Conservation (phyloP, 2,329 filamentous ascomycete species). For the Nemania sp. region DNA sequence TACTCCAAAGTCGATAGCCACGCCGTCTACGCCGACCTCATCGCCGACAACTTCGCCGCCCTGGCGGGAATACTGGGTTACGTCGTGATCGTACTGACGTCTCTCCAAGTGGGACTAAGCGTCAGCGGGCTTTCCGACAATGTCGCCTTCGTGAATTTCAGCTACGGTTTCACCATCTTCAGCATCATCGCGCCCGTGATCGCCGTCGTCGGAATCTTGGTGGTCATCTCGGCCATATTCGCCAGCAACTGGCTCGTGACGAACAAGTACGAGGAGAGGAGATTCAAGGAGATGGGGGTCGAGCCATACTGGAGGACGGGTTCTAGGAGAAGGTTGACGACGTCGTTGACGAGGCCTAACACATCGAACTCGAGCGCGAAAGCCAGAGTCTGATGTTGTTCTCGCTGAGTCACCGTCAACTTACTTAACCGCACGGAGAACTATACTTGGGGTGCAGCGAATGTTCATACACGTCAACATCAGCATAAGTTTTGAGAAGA, state of each 20-base stretch:
- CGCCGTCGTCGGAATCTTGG: constrained; percentile 29
- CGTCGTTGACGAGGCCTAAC: not conserved
- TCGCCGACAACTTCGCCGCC: constrained; percentile 47
- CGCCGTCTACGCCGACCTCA: constrained; percentile 44
- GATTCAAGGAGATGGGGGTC: constrained; percentile 39
- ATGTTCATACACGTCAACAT: not conserved
- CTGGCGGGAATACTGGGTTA: constrained; percentile 46
- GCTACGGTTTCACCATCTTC: constrained; percentile 41
- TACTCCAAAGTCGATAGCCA: constrained; percentile 37
- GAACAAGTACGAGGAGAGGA: constrained; percentile 34
- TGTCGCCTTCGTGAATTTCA: constrained; percentile 37
- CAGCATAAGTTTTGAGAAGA: too few relatives aligned
- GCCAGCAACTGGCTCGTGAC: constrained; percentile 37
- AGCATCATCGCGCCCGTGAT: constrained; percentile 39
- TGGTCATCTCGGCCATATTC: constrained; percentile 33
- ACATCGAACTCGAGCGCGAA: not conserved
- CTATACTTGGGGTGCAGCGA: not conserved
- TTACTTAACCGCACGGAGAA: not conserved
- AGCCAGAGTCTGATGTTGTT: constrained; percentile 6
- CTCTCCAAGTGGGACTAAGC: constrained; percentile 41
- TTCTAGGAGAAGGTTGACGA: not conserved
- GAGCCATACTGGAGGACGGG: constrained; percentile 35
- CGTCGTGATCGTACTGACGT: constrained; percentile 41
- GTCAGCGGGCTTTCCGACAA: constrained; percentile 32
- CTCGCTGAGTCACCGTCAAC: not conserved